Conservation (phyloP, 805 yeast species). For the Komagataella mondaviorum region DNA sequence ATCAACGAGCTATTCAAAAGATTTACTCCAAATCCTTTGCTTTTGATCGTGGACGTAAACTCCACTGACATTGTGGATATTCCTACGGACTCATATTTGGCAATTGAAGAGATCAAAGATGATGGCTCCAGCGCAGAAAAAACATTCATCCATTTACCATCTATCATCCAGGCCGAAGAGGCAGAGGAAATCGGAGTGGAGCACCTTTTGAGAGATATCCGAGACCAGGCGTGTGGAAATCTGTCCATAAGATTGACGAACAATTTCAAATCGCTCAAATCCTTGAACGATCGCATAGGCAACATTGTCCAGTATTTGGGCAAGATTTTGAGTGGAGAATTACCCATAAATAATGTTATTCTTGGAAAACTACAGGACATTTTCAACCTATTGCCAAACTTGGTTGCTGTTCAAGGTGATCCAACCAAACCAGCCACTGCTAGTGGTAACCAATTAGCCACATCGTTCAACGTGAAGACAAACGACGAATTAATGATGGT, state of each 20-base stretch:
- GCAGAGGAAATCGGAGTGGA: slow-evolving; percentile 99
- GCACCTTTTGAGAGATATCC: slow-evolving; percentile 82
- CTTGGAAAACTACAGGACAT: slow-evolving; percentile 90
- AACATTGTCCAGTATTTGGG: slow-evolving; percentile 71
- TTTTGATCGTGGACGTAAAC: slow-evolving; percentile 84
- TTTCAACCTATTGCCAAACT: slow-evolving; percentile 82
- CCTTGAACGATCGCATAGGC: slow-evolving; percentile 64
- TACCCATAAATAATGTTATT: slow-evolving; percentile 84
- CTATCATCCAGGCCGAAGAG: slow-evolving; percentile 91
- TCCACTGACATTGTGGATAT: slow-evolving; percentile 70
- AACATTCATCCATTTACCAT: slow-evolving; percentile 88
- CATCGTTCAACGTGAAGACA: slow-evolving; percentile 83
- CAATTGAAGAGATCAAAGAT: slow-evolving; percentile 90
- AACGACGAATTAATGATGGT: slow-evolving; percentile 94
- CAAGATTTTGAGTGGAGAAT: slow-evolving; percentile 52
- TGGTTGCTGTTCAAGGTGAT: slow-evolving; percentile 20
- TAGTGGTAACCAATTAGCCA: slow-evolving; percentile 25
- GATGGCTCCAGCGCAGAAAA: slow-evolving; percentile 90
- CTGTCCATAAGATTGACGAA: slow-evolving; percentile 78
- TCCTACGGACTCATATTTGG: slow-evolving; percentile 91
- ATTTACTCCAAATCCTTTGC: slow-evolving; percentile 68
- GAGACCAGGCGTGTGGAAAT: slow-evolving; percentile 94
- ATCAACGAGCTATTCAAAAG: slow-evolving; percentile 83
- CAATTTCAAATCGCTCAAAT: slow-evolving; percentile 79
- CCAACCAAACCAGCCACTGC: slow-evolving; percentile 9